A percentile compares a stretch with the other conserved stretches of the same genome.
phyloP scores from a whole-genome alignment of 2,329 filamentous ascomycete genomes.

The Canariomyces notabilis region DNA sequence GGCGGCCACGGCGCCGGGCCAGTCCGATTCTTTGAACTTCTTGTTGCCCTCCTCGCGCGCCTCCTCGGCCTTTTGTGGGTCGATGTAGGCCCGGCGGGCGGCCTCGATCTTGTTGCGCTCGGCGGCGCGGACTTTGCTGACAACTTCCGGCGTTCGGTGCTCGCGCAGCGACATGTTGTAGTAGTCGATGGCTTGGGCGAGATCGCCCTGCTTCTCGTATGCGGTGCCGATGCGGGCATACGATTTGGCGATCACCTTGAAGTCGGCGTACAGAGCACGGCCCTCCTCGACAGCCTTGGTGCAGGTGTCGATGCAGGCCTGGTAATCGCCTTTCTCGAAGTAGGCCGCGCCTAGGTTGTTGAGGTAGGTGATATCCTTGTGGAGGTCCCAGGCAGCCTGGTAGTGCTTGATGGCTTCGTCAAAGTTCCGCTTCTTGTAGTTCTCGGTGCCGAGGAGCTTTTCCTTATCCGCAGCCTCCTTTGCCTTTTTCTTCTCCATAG shows the following conservation, averaged over 20 bases:
- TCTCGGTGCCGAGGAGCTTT: constrained; percentile 88
- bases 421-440: constrained; percentile 98
- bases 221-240: constrained; percentile 91
- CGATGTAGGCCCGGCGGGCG: constrained; percentile 75
- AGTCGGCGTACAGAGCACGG: constrained; percentile 84
- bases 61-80: constrained; percentile 89
- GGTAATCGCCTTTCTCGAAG: constrained; percentile 93
- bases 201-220: constrained; percentile 84
- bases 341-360: constrained; percentile 93
- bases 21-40: constrained; percentile 96
- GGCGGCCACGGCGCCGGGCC: constrained; percentile 88
- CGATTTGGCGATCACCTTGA: constrained; percentile 98
- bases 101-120: constrained; percentile 80
- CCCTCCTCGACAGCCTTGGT: constrained; percentile 86
- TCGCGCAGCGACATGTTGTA: constrained; percentile 94
- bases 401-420: constrained; percentile 94
- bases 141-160: constrained; percentile 90
- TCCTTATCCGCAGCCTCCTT: constrained; percentile 91
- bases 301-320: constrained; percentile 80
- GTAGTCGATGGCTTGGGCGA: constrained; percentile 74
- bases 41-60: constrained; percentile 90
- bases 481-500: constrained; percentile 76
- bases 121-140: constrained; percentile 83
- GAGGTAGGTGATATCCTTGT: constrained; percentile 96
- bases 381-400: constrained; percentile 84